These are phyloP conservation scores for Geotrichum candidum DNA, from an alignment of 1,139 yeast genomes.

Conservation along the genomic window DNA sequence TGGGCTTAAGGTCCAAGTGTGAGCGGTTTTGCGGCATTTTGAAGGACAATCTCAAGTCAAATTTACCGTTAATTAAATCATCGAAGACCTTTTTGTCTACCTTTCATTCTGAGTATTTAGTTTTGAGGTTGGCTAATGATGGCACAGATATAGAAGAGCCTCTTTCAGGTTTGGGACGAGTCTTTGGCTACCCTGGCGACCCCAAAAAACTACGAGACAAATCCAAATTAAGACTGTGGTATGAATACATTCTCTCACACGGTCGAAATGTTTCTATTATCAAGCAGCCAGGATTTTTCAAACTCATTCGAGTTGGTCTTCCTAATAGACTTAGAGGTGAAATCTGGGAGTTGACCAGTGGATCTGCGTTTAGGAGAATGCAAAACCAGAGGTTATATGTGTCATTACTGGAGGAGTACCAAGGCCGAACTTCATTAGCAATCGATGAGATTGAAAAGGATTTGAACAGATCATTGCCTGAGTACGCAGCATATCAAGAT, in stretches of 20 bases:
- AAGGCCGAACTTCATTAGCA: slow-evolving; percentile 66
- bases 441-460: slow-evolving; percentile 97
- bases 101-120: slow-evolving; percentile 79
- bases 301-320: slow-evolving; percentile 79
- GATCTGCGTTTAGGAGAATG: slow-evolving; percentile 72
- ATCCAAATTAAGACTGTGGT: slow-evolving; percentile 87
- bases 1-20: slow-evolving; percentile 72
- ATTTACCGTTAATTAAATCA: slow-evolving; percentile 55
- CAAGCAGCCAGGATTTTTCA: slow-evolving; percentile 70
- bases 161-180: slow-evolving; percentile 76
- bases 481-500: slow-evolving; percentile 87
- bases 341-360: slow-evolving; percentile 89
- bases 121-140: slow-evolving; percentile 34
- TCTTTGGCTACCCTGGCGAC: slow-evolving; percentile 85
- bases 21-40: slow-evolving; percentile 72
- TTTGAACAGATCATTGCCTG: slow-evolving; percentile 88
- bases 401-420: slow-evolving; percentile 52
- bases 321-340: slow-evolving; percentile 93
- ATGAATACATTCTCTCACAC: slow-evolving; percentile 73
- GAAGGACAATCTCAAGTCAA: slow-evolving; percentile 57
- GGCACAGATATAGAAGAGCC: slow-evolving; percentile 41
- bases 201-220: slow-evolving; percentile 71
- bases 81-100: slow-evolving; percentile 58
- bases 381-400: slow-evolving; percentile 57
- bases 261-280: slow-evolving; percentile 79